A percentile compares a stretch with the other conserved stretches of the same genome.
Evolutionary conservation across 2,329 filamentous ascomycete genomes (phyloP).

Genomic region (Trichoderma breve): DNA sequence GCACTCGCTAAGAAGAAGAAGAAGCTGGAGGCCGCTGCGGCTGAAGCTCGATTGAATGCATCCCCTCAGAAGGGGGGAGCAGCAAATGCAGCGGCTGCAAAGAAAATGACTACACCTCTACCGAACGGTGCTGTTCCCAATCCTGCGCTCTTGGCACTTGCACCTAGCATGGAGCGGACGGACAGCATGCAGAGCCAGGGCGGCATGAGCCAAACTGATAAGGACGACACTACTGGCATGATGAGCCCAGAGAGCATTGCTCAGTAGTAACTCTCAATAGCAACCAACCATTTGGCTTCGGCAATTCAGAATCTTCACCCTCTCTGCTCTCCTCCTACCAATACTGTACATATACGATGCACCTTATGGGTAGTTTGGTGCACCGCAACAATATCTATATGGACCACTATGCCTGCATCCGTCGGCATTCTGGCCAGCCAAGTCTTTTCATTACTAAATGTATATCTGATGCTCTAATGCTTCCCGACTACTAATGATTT

Average conservation of each 20-base stretch:
- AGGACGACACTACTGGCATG: constrained; percentile 69
- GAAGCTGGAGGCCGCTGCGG: constrained; percentile 65
- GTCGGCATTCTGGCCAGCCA: background rate
- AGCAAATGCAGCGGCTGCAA: constrained; percentile 44
- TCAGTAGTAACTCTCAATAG: constrained; percentile 32
- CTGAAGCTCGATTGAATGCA: constrained; percentile 44
- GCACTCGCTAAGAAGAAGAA: constrained; percentile 86
- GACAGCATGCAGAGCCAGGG: constrained; percentile 58
- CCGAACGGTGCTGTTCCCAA: constrained; percentile 40
- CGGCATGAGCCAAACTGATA: constrained; percentile 63
- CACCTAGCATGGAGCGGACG: constrained; percentile 55
- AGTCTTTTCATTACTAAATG: constrained; percentile 11
- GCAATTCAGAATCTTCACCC: background rate
- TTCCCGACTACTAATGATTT: constrained; percentile 3
- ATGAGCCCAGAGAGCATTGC: constrained; percentile 81
- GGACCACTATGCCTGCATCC: background rate
- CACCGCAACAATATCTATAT: background rate
- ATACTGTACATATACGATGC: constrained; percentile 11
- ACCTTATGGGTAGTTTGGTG: background rate
- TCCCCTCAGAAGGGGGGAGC: constrained; percentile 37
- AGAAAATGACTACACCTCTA: constrained; percentile 50
- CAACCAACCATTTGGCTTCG: background rate
- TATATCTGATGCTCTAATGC: constrained; percentile 17
- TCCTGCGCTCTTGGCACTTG: constrained; percentile 40
- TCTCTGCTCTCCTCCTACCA: background rate